Base-by-base conservation (phyloP, 768 basidiomycete species). In the Lentinula sp. region DNA sequence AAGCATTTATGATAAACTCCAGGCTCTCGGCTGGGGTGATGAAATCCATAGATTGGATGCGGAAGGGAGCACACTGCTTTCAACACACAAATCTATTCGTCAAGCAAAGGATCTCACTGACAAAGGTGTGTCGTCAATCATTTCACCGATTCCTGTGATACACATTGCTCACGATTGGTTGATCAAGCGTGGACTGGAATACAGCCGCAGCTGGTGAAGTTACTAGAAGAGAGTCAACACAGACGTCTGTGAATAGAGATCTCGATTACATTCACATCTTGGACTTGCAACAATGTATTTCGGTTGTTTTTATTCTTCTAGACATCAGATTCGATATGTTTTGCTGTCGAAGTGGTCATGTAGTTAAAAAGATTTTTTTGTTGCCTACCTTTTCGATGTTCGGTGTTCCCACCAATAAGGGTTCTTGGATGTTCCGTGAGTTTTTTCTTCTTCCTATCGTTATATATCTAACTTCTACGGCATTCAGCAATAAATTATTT, bases 21-120 rank as follows among this genome's bases (percentile, higher is more conserved):
- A 50, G 13, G 49, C 37, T 13, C 59, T 60, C 12, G 59, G 59
- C 4, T 60, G 59, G 59, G 59, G 35, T 9, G 37, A 52, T 9
- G 59, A 60, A 41, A 28, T 60, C n/a, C 36, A 60, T 20, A 28
- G 6, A 9, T 23, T 42, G 6, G 59, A 42, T 9, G 20, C 35
- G 15, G 48, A 52, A n/a, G 48, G 55, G 23, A 56, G 28, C 15
- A 9, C 39, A 12, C 8, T 43, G 41, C 55, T 60, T 28, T 51
- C 59, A 16, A 13, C 36, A n/a, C 59, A 60, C 37, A 50, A n/a
- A 39, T 23, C 10, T 33, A 50, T 60, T 28, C 48, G 36, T 32
- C 59, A 52, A 18, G 13, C 59, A 20, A 60, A 60, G 18, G 59
- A 60, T 42, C 37, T 60, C 9, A 60, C 59, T 8, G 59, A 60